phyloP scores from a whole-genome alignment of 1,284 basidiomycete species.

The Blastosporella zonata region DNA sequence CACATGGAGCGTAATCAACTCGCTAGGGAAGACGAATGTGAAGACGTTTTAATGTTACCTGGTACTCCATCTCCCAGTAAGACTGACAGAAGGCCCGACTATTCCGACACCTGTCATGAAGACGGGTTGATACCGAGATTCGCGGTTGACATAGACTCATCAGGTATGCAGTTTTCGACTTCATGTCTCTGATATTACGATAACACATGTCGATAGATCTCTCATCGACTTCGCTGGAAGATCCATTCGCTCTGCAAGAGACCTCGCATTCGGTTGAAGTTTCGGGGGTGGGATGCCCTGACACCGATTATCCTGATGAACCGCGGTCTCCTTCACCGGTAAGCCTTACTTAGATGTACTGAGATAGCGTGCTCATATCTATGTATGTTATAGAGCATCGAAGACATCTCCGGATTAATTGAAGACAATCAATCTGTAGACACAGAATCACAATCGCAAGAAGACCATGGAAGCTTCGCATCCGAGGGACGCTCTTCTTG shows the following conservation, averaged over 20 bases:
- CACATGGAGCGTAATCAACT: slow-evolving; percentile 43
- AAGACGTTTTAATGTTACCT: slow-evolving; percentile 51
- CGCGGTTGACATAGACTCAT: slow-evolving; percentile 29
- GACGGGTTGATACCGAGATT: slow-evolving; percentile 47
- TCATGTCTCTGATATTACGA: background rate
- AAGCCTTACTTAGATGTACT: no score
- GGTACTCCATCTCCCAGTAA: slow-evolving; percentile 61
- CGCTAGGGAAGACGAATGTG: slow-evolving; percentile 36
- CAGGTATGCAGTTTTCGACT: slow-evolving; percentile 4
- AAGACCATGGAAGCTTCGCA: background rate
- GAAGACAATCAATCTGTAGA: background rate
- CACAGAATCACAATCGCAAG: background rate
- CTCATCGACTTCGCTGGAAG: slow-evolving; percentile 6
- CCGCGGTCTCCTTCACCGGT: background rate
- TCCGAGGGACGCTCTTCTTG: background rate
- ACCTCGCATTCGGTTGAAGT: background rate
- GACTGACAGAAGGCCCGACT: slow-evolving; percentile 11
- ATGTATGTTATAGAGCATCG: no score
- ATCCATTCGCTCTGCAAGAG: slow-evolving; percentile 11
- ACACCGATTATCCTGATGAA: background rate
- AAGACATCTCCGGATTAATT: no score
- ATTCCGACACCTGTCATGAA: slow-evolving; percentile 20
- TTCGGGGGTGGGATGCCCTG: background rate
- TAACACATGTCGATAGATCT: slow-evolving; percentile 4
- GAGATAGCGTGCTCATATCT: no score